Conservation (phyloP, 495 filamentous ascomycete genomes). For the Ramalina intermedia region DNA sequence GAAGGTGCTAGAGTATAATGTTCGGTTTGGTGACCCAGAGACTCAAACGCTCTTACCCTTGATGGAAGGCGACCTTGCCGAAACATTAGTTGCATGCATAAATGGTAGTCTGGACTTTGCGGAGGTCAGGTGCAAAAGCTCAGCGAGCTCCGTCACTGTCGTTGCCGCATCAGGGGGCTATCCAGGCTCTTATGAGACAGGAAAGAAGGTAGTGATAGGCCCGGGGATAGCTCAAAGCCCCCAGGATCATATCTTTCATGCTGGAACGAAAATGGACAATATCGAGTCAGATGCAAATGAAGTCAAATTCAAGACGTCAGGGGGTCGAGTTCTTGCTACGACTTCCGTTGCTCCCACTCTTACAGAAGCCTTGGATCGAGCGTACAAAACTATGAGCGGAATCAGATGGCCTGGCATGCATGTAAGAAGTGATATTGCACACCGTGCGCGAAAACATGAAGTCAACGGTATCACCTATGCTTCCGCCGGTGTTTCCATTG, state of each 20-base stretch:
- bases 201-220: conserved; percentile 50
- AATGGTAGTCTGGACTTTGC: conserved; percentile 58
- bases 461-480: conserved; percentile 62
- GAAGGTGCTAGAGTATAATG: conserved; percentile 91
- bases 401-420: conserved; percentile 86
- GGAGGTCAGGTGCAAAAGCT: conserved; percentile 43
- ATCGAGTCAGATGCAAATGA: conserved; percentile 30
- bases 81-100: conserved; percentile 80
- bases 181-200: conserved; percentile 75
- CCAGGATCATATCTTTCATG: conserved; percentile 75
- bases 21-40: conserved; percentile 91
- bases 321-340: conserved; percentile 83
- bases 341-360: conserved; percentile 63
- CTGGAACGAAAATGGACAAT: conserved; percentile 44
- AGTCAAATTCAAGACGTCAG: conserved; percentile 51
- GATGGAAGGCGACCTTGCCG: conserved; percentile 61
- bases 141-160: conserved; percentile 69
- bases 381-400: conserved; percentile 62
- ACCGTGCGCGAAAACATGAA: conserved; percentile 33
- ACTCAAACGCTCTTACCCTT: conserved; percentile 84
- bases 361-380: conserved; percentile 66
- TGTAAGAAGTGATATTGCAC: conserved; percentile 84
- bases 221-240: conserved; percentile 25
- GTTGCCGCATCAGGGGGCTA: conserved; percentile 89
- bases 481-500: conserved; percentile 81